A percentile compares a stretch with the other conserved stretches of the same genome.
phyloP scores from a whole-genome alignment of 2,329 filamentous ascomycete genomes.

The Trichoderma citrinoviride region DNA sequence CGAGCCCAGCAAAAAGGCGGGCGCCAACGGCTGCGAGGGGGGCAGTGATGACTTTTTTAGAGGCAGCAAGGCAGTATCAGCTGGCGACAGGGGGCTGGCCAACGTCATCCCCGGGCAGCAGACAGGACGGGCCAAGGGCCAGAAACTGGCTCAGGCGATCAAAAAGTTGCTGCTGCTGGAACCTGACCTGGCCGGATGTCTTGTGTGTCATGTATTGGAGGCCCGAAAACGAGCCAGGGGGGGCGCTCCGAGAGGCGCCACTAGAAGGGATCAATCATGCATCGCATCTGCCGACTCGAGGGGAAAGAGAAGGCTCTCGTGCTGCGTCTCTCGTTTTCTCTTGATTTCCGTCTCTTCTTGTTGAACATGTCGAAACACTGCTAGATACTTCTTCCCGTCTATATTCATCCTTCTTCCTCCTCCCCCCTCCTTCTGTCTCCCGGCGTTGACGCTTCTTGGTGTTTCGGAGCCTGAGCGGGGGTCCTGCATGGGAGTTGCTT shows the following conservation, averaged over 20 bases:
- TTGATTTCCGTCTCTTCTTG: too few relatives aligned
- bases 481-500: background rate
- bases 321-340: too few relatives aligned
- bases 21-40: conserved; percentile 13
- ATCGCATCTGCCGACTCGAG: background rate
- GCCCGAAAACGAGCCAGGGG: conserved; percentile 12
- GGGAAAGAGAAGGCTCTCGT: background rate
- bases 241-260: background rate
- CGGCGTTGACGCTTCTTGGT: background rate
- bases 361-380: conserved; percentile 1
- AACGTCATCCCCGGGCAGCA: conserved; percentile 18
- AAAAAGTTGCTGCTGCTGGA: background rate
- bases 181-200: conserved; percentile 15
- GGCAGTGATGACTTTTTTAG: conserved; percentile 19
- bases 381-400: background rate
- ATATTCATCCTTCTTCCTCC: background rate
- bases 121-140: too few relatives aligned
- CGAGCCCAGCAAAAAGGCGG: conserved; percentile 13
- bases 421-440: too few relatives aligned
- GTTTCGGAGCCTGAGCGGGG: conserved; percentile 16
- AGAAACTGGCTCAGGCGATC: conserved; percentile 16
- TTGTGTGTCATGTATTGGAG: conserved; percentile 12
- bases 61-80: conserved; percentile 24
- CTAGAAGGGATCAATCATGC: background rate
- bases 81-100: conserved; percentile 19